Percentiles rank a stretch among this genome's conserved stretches.
Evolutionary conservation across 140 eudicot genomes (phyloP).

Genomic region (Senecio squalidus): DNA sequence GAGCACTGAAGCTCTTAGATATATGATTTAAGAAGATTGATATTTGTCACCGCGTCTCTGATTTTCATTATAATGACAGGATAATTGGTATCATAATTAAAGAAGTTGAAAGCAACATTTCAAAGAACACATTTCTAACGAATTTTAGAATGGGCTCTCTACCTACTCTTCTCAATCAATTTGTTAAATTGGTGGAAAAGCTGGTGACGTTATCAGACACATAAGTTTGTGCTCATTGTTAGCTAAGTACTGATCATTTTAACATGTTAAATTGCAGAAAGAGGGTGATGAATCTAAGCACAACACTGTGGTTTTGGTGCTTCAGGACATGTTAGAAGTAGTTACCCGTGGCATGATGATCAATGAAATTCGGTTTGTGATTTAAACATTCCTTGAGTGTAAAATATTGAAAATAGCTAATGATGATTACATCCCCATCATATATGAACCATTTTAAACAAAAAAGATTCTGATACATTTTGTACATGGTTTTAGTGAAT

Average conservation of each 20-base stretch:
- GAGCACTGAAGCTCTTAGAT: slow-evolving; percentile 9
- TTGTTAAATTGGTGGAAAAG: slow-evolving; percentile 78
- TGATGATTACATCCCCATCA: background rate
- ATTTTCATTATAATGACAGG: slow-evolving; percentile 30
- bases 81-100: slow-evolving; percentile 52
- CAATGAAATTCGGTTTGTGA: slow-evolving; percentile 78
- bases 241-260: slow-evolving; percentile 14
- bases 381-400: slow-evolving; percentile 12
- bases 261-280: slow-evolving; percentile 49
- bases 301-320: slow-evolving; percentile 68
- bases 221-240: slow-evolving; percentile 10
- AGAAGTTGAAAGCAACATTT: slow-evolving; percentile 67
- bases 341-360: slow-evolving; percentile 96
- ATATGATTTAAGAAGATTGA: background rate
- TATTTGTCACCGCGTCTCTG: background rate
- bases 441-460: background rate
- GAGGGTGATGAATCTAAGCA: slow-evolving; percentile 64
- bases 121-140: slow-evolving; percentile 50
- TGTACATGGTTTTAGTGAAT: slow-evolving; percentile 46
- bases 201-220: slow-evolving; percentile 45
- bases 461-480: slow-evolving; percentile 6
- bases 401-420: slow-evolving; percentile 1
- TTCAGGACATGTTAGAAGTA: too few relatives aligned
- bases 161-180: slow-evolving; percentile 67
- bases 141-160: slow-evolving; percentile 66